phyloP scores from a whole-genome alignment of 495 filamentous ascomycete species.

The Penicillium arizonense region DNA sequence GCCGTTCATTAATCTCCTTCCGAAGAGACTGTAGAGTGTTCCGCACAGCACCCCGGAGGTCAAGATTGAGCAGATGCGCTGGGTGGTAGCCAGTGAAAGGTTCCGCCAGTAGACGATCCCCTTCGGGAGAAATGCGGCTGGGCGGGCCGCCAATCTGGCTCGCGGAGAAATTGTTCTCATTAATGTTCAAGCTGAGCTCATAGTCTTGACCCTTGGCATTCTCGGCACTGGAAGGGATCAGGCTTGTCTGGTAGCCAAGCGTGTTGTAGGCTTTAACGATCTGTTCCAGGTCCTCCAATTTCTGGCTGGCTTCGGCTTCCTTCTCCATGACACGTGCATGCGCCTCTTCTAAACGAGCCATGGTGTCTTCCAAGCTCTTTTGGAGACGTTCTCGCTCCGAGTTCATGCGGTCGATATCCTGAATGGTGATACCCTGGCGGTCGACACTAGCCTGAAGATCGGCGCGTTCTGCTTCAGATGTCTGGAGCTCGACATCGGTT shows the following conservation, averaged over 20 bases:
- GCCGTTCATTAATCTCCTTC: slow-evolving; percentile 84
- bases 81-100: slow-evolving; percentile 83
- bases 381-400: slow-evolving; percentile 88
- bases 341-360: slow-evolving; percentile 71
- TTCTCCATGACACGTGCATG: slow-evolving; percentile 79
- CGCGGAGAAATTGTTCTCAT: slow-evolving; percentile 71
- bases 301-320: slow-evolving; percentile 75
- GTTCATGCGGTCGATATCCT: slow-evolving; percentile 98
- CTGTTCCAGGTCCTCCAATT: slow-evolving; percentile 85
- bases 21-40: slow-evolving; percentile 71
- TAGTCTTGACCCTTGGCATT: slow-evolving; percentile 84
- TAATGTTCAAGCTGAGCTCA: slow-evolving; percentile 75
- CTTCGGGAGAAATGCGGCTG: slow-evolving; percentile 47
- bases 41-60: slow-evolving; percentile 79
- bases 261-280: slow-evolving; percentile 88
- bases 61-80: slow-evolving; percentile 79
- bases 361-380: slow-evolving; percentile 74
- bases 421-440: slow-evolving; percentile 86
- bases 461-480: slow-evolving; percentile 76
- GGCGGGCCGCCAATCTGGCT: slow-evolving; percentile 65
- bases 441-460: slow-evolving; percentile 82
- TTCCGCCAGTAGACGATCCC: slow-evolving; percentile 74
- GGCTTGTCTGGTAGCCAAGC: slow-evolving; percentile 85
- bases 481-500: slow-evolving; percentile 69
- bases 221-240: slow-evolving; percentile 78